Evolutionary conservation across 352 stramenopile genomes (phyloP).

Genomic region (Sclerospora graminicola): DNA sequence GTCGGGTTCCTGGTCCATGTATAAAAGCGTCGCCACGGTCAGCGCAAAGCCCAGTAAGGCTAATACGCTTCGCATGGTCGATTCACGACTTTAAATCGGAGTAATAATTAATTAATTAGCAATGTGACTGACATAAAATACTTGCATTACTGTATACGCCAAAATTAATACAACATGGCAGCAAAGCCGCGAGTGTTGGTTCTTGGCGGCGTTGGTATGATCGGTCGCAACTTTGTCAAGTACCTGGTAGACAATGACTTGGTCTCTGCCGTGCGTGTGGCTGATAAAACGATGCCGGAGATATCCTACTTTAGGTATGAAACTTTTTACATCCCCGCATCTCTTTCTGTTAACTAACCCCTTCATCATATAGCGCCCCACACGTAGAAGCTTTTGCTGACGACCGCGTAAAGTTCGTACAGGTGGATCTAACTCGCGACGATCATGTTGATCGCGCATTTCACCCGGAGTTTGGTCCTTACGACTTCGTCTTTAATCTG

Average conservation of each 20-base stretch:
- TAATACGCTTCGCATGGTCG: constrained; percentile 38
- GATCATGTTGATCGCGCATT: constrained; percentile 73
- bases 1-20: constrained; percentile 34
- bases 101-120: neutral
- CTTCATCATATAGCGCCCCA: constrained; percentile 13
- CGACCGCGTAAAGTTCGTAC: constrained; percentile 62
- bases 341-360: neutral
- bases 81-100: neutral
- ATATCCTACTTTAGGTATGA: constrained; percentile 78
- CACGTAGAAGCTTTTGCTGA: constrained; percentile 68
- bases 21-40: constrained; percentile 37
- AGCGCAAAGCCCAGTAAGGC: constrained; percentile 39
- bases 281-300: constrained; percentile 82
- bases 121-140: neutral
- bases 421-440: constrained; percentile 74
- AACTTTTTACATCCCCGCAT: neutral
- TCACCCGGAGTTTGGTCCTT: constrained; percentile 52
- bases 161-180: constrained; percentile 5
- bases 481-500: constrained; percentile 82
- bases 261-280: constrained; percentile 56
- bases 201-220: constrained; percentile 77
- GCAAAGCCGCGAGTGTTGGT: constrained; percentile 70
- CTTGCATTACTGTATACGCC: neutral
- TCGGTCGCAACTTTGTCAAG: constrained; percentile 83
- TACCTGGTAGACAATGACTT: constrained; percentile 65